These are phyloP conservation scores for Dothistroma pini DNA, from an alignment of 2,329 filamentous ascomycete genomes.

Conservation along the genomic window DNA sequence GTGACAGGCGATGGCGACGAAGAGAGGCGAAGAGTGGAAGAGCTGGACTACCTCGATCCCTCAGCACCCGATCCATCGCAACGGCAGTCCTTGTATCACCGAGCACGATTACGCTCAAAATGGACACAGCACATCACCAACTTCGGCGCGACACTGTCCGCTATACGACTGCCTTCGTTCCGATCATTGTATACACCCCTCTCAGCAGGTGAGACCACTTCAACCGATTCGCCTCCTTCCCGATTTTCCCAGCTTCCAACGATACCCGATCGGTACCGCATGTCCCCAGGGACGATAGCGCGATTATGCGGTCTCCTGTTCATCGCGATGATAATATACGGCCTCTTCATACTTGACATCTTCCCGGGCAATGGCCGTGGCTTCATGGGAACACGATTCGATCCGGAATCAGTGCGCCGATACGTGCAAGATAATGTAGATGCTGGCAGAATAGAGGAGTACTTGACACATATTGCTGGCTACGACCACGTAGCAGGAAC, in stretches of 20 bases:
- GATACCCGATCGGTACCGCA: conserved; percentile 47
- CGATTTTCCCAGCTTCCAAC: conserved; percentile 33
- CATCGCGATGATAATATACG: conserved; percentile 73
- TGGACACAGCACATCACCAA: conserved; percentile 57
- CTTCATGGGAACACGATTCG: conserved; percentile 68
- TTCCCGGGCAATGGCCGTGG: conserved; percentile 63
- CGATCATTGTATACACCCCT: conserved; percentile 41
- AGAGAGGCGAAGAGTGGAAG: conserved; percentile 73
- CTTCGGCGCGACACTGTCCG: conserved; percentile 56
- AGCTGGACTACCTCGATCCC: conserved; percentile 77
- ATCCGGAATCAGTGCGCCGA: conserved; percentile 74
- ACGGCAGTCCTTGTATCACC: conserved; percentile 32
- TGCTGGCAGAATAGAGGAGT: conserved; percentile 58
- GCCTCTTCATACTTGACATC: conserved; percentile 80
- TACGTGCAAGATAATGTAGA: conserved; percentile 73
- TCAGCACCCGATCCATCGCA: conserved; percentile 21
- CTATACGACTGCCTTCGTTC: conserved; percentile 51
- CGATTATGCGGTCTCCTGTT: conserved; percentile 71
- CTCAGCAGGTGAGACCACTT: conserved; percentile 16
- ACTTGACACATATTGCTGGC: conserved; percentile 70
- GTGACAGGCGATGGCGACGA: conserved; percentile 50
- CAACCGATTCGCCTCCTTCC: conserved; percentile 10
- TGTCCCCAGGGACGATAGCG: conserved; percentile 64
- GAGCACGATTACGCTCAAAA: conserved; percentile 44
- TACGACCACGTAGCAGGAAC: conserved; percentile 94